Evolutionary conservation across 1,284 basidiomycete genomes (phyloP).

Genomic region (Ustanciosporium gigantosporum): DNA sequence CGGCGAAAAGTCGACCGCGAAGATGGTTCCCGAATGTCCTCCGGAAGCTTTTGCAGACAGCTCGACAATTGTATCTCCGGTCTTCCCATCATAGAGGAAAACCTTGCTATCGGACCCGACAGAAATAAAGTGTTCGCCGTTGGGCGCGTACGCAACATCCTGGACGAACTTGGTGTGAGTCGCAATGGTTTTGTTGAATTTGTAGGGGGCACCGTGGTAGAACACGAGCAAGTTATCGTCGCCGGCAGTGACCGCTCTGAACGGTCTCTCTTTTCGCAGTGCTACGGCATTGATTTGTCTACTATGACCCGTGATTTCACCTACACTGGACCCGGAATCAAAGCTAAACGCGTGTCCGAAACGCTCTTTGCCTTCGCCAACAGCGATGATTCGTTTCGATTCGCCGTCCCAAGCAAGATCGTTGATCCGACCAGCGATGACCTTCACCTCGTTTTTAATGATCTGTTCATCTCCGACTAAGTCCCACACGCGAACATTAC

Average conservation of each 20-base stretch:
- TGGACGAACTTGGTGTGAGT: conserved; percentile 94
- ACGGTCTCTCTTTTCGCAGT: conserved; percentile 87
- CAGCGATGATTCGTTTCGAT: conserved; percentile 85
- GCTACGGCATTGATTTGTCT: conserved; percentile 92
- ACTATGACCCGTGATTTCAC: conserved; percentile 90
- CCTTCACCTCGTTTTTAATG: conserved; percentile 72
- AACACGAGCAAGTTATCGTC: conserved; percentile 84
- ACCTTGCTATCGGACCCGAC: conserved; percentile 87
- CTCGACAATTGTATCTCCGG: conserved; percentile 69
- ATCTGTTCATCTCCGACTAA: conserved; percentile 82
- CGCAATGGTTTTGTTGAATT: conserved; percentile 60
- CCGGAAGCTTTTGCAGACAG: conserved; percentile 29
- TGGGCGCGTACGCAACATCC: conserved; percentile 79
- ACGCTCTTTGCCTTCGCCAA: conserved; percentile 92
- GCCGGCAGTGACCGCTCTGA: conserved; percentile 69
- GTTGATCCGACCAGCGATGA: conserved; percentile 80
- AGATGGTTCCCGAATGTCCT: conserved; percentile 63
- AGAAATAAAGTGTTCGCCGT: conserved; percentile 71
- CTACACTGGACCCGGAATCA: conserved; percentile 76
- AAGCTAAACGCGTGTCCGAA: conserved; percentile 61
- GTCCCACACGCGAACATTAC: conserved; percentile 82
- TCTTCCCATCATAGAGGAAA: conserved; percentile 89
- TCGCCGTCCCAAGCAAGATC: conserved; percentile 97
- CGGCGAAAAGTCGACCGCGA: conserved; percentile 62
- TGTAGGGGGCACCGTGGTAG: conserved; percentile 70